Evolutionary conservation across 2,329 filamentous ascomycete species (phyloP).

Genomic region (Stenocarpella maydis): DNA sequence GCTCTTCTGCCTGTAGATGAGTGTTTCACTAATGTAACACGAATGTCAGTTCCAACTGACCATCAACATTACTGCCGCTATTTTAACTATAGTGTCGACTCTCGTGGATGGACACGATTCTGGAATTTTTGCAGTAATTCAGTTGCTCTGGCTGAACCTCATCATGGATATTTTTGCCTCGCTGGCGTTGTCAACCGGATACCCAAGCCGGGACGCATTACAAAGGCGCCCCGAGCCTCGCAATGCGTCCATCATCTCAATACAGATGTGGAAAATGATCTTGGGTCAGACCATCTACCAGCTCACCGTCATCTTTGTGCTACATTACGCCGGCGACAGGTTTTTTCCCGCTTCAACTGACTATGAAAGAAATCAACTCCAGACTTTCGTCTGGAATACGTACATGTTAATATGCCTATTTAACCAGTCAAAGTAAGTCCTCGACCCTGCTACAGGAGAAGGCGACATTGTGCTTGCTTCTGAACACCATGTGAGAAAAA

Average conservation of each 20-base stretch:
- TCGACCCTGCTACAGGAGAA: not conserved
- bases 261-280: conserved; percentile 87
- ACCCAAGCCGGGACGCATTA: conserved; percentile 53
- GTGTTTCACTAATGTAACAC: not conserved
- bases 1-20: not conserved
- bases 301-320: conserved; percentile 67
- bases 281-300: conserved; percentile 78
- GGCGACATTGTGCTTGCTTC: no score
- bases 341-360: conserved; percentile 50
- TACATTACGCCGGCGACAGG: conserved; percentile 66
- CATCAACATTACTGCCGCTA: conserved; percentile 68
- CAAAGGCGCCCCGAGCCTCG: conserved; percentile 47
- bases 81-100: conserved; percentile 66
- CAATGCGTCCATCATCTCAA: conserved; percentile 59
- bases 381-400: conserved; percentile 83
- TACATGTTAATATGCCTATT: conserved; percentile 94
- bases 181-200: conserved; percentile 60
- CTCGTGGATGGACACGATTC: conserved; percentile 58
- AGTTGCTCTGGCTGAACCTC: conserved; percentile 69
- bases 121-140: conserved; percentile 66
- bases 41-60: conserved; percentile 63
- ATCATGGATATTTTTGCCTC: conserved; percentile 72
- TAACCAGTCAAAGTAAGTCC: conserved; percentile 61
- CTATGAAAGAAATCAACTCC: conserved; percentile 48
- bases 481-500: not conserved